Evolutionary conservation across 345 rosid species (phyloP), one percentile per base, ranked within the genome.

Genomic region (Bruguiera gymnorhiza): DNA sequence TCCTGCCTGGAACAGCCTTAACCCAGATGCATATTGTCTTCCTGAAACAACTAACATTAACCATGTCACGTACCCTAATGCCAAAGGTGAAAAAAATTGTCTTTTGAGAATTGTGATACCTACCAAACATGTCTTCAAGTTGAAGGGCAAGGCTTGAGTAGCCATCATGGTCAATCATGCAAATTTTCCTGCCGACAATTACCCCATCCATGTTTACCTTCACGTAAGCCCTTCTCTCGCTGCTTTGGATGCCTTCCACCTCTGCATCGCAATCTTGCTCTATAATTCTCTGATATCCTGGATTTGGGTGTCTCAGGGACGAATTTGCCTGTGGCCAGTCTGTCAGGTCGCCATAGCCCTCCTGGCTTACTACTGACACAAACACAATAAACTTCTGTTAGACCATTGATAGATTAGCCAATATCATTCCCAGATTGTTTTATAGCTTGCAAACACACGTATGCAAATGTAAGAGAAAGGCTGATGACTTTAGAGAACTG

Each of bases 181-280:
- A 85, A 69, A 90, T 79, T 80, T 90, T 90, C 65, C 96, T 84
- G 57, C 96, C 96, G 36, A 90, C 87, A 56, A 82, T 68, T 23
- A 82, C 80, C 20, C 90, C 93, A 56, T 90, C 96, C 93, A 90
- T 88, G 81, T 86, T 86, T 57, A 86, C 96, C 79, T 88, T 88
- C 8, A 85, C 86, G 76, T 85, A 86, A 67, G 76, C 80, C 81
- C 81, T 69, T 61, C 75, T 85, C 63, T 82, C 85, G 68, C 65
- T 84, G 89, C 89, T 76, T 67, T 81, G 82, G 31, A 80, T 75
- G 3, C 79, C 84, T 36, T 82, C 86, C 19, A 75, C 78, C 75
- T 86, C 86, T 7, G 84, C 91, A 6, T 84, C 84, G 18, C 74
- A 63, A 8, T 78, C 73, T 5, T 74, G 78, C n/a, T 27, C 34